Conservation (phyloP, 768 basidiomycete species). For the Lepiota subincarnata region DNA sequence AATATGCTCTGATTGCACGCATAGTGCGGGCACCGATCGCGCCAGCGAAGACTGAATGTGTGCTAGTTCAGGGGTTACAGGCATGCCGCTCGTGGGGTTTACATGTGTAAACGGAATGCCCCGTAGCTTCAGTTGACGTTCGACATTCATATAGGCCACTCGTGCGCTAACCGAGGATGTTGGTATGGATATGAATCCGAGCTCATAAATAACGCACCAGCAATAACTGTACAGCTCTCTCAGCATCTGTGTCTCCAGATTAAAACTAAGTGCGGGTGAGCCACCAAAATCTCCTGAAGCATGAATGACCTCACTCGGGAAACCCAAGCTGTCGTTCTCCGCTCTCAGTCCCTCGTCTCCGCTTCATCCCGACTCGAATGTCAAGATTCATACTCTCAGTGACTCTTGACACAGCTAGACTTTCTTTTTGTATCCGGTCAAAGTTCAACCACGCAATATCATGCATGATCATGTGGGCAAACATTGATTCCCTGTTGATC, state of each 20-base stretch:
- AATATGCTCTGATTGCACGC: conserved; percentile 78
- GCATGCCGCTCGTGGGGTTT: conserved; percentile 45
- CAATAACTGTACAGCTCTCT: conserved; percentile 84
- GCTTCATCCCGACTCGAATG: conserved; percentile 19
- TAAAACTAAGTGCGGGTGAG: conserved; percentile 42
- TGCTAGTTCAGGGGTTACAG: conserved; percentile 41
- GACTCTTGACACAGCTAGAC: conserved; percentile 16
- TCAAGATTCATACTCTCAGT: conserved; percentile 7
- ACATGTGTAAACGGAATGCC: conserved; percentile 76
- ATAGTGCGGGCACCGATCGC: conserved; percentile 76
- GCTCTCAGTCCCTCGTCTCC: conserved; percentile 17
- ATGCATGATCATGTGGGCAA: conserved; percentile 60
- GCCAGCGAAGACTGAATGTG: conserved; percentile 70
- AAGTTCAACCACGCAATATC: conserved; percentile 81
- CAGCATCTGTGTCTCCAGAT: conserved; percentile 67
- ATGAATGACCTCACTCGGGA: conserved; percentile 18
- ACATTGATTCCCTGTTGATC: conserved; percentile 49
- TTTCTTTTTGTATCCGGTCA: conserved; percentile 54
- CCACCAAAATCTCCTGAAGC: neutral
- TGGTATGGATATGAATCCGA: neutral
- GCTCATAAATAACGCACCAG: conserved; percentile 47
- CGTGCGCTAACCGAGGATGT: conserved; percentile 57
- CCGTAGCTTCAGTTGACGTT: conserved; percentile 80
- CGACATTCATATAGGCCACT: conserved; percentile 85
- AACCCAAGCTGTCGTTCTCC: conserved; percentile 4